Evolutionary conservation across 441 rosid species (phyloP).

Genomic region (Gossypium schwendimanii): DNA sequence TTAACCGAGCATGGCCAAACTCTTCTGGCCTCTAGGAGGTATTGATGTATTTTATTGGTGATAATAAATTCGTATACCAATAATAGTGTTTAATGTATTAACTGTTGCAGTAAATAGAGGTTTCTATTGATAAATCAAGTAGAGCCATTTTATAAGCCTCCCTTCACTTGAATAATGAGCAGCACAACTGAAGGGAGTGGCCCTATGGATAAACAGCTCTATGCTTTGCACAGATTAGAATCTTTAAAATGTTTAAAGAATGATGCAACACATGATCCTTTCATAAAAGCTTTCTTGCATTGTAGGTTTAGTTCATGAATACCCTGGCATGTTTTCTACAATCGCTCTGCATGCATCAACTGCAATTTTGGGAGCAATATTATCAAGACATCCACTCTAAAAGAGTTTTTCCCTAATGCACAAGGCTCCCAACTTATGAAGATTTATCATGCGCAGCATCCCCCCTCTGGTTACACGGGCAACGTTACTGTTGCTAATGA

Average conservation of each 20-base stretch:
- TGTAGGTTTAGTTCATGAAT: neutral
- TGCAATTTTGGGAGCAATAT: neutral
- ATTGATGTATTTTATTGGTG: constrained; percentile 2
- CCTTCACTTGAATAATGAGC: neutral
- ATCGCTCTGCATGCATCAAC: neutral
- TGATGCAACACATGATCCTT: neutral
- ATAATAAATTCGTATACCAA: neutral
- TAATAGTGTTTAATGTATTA: no score
- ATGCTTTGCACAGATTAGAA: neutral
- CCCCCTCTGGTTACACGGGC: neutral
- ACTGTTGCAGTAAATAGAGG: no score
- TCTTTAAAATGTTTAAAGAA: neutral
- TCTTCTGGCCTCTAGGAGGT: constrained; percentile 80
- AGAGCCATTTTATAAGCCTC: no score
- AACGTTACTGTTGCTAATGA: neutral
- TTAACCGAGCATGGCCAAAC: constrained; percentile 82
- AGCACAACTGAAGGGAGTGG: neutral
- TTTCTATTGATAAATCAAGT: no score
- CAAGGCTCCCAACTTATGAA: neutral
- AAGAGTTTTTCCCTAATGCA: neutral
- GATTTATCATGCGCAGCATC: neutral
- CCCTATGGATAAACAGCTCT: neutral
- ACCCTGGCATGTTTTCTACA: neutral
- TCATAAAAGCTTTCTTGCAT: neutral
- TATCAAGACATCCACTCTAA: neutral